Evolutionary conservation across 306 rosid species (phyloP).

Genomic region (Ziziphus jujuba): DNA sequence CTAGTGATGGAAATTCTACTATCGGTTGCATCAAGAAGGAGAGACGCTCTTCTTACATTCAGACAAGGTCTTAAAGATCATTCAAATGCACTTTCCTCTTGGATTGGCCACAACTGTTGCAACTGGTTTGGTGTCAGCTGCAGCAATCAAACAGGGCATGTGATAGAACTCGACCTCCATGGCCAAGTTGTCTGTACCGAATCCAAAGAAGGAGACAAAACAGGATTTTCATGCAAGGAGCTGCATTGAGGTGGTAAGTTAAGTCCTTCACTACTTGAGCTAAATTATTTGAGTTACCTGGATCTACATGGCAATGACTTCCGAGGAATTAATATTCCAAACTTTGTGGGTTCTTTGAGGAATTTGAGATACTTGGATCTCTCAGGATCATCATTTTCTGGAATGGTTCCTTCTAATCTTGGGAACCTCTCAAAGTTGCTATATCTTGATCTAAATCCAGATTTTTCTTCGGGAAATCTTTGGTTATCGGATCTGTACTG

Average conservation of each 20-base stretch:
- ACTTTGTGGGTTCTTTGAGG: constrained; percentile 29
- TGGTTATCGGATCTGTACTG: constrained; percentile 24
- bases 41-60: constrained; percentile 32
- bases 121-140: constrained; percentile 35
- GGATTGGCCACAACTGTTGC: constrained; percentile 37
- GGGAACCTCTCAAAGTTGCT: constrained; percentile 1
- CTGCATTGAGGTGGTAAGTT: constrained; percentile 27
- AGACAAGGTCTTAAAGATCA: constrained; percentile 41
- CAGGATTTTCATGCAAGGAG: not conserved
- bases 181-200: not conserved
- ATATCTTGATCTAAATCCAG: constrained; percentile 17
- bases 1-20: not conserved
- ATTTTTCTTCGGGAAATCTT: not conserved
- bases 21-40: constrained; percentile 30
- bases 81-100: constrained; percentile 25
- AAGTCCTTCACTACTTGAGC: constrained; percentile 35
- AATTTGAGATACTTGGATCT: constrained; percentile 38
- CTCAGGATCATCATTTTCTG: constrained; percentile 33
- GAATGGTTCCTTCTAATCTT: constrained; percentile 16
- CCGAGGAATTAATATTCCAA: constrained; percentile 27
- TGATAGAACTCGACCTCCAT: constrained; percentile 36
- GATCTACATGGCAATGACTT: constrained; percentile 42
- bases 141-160: constrained; percentile 33
- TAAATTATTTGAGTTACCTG: constrained; percentile 32
- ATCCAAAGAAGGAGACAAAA: not conserved